Evolutionary conservation across 164 flowering plant species (phyloP).

Genomic region (Vitis vinifera): DNA sequence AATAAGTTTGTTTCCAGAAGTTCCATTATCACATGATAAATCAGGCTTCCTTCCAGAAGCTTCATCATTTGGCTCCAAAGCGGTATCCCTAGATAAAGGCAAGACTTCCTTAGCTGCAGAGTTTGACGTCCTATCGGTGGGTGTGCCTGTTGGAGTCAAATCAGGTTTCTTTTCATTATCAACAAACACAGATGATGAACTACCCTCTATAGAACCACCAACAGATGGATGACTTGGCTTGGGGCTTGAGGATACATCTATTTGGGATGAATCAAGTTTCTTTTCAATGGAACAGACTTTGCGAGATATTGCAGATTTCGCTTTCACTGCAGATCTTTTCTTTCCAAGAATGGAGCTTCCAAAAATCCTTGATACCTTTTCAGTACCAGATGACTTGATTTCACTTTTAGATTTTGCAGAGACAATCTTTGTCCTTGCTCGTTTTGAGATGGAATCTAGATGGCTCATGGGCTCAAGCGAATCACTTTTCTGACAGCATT

Average conservation of each 20-base stretch:
- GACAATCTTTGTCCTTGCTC: slow-evolving; percentile 55
- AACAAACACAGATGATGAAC: slow-evolving; percentile 29
- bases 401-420: slow-evolving; percentile 40
- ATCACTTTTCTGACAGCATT: slow-evolving; percentile 51
- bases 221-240: slow-evolving; percentile 29
- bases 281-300: slow-evolving; percentile 28
- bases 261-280: slow-evolving; percentile 33
- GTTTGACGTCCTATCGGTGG: slow-evolving; percentile 26
- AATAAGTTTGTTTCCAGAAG: slow-evolving; percentile 28
- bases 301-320: slow-evolving; percentile 33
- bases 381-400: slow-evolving; percentile 36
- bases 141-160: slow-evolving; percentile 24
- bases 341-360: slow-evolving; percentile 45
- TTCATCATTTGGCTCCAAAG: slow-evolving; percentile 31
- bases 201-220: slow-evolving; percentile 39
- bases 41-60: slow-evolving; percentile 34
- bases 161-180: slow-evolving; percentile 31
- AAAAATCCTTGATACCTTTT: slow-evolving; percentile 37
- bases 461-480: slow-evolving; percentile 36
- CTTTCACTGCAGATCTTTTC: slow-evolving; percentile 59
- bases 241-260: slow-evolving; percentile 28
- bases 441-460: slow-evolving; percentile 52
- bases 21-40: slow-evolving; percentile 20
- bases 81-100: slow-evolving; percentile 19
- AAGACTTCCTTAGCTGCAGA: slow-evolving; percentile 32